A percentile compares a stretch with the other conserved stretches of the same genome.
Evolutionary conservation across 2,329 filamentous ascomycete species (phyloP).

Genomic region (Ophiostoma quercus): DNA sequence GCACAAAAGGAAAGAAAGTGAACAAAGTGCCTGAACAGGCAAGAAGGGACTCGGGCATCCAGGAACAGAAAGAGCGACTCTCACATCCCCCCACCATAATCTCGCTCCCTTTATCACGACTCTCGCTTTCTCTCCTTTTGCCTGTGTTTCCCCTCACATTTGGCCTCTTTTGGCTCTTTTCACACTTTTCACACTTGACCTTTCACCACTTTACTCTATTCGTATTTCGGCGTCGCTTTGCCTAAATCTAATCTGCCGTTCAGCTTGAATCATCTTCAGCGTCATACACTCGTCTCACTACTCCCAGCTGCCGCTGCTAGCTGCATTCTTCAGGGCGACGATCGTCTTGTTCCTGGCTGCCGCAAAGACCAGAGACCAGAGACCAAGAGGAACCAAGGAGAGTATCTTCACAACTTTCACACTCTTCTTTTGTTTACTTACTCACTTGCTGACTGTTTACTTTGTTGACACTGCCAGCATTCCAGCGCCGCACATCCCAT

Average conservation of each 20-base stretch:
- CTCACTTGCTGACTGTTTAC: not conserved
- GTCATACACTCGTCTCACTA: not conserved
- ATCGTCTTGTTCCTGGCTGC: not conserved
- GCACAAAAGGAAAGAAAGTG: not conserved
- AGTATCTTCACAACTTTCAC: not conserved
- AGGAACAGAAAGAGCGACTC: slow-evolving; percentile 12
- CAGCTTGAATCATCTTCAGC: not conserved
- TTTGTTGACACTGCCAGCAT: not conserved
- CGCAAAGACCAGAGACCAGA: too few relatives aligned
- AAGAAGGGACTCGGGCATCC: not conserved
- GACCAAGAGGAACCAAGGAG: too few relatives aligned
- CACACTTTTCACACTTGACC: too few relatives aligned
- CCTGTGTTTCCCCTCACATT: not conserved
- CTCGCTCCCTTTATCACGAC: slow-evolving; percentile 11
- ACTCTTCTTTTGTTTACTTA: not conserved
- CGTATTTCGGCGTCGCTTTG: not conserved
- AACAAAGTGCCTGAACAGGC: not conserved
- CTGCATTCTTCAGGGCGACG: slow-evolving; percentile 4
- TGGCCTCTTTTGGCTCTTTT: not conserved
- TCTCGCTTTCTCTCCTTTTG: not conserved
- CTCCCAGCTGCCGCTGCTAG: not conserved
- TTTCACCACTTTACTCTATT: not conserved
- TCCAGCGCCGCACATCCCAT: slow-evolving; percentile 6
- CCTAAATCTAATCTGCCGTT: not conserved
- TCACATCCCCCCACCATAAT: not conserved